phyloP scores from a whole-genome alignment of 139 green algal species.

The Volvox reticuliferus region DNA sequence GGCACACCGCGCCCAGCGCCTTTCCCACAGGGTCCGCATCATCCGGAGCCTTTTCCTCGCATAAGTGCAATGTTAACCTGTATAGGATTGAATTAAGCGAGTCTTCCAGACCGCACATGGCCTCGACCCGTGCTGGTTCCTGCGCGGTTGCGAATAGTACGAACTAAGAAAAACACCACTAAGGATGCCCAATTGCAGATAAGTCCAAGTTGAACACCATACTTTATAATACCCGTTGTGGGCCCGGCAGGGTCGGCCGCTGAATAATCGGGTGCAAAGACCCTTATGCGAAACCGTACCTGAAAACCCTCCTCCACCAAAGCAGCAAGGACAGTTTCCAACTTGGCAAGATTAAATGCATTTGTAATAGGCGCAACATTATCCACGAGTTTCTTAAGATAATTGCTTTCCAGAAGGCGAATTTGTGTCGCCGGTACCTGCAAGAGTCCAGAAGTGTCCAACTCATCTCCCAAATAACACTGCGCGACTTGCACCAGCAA shows the following conservation, averaged over 20 bases:
- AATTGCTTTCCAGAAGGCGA: not conserved
- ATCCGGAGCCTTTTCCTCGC: not conserved
- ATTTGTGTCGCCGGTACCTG: not conserved
- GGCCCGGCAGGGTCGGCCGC: not conserved
- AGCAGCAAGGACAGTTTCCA: not conserved
- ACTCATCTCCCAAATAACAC: not conserved
- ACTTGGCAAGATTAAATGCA: not conserved
- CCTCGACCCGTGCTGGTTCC: not conserved
- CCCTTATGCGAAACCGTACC: not conserved
- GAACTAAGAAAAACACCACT: too few species aligned
- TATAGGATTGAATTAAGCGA: not conserved
- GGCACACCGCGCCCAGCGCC: constrained; percentile 24
- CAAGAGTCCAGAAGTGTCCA: not conserved
- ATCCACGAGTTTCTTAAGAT: not conserved
- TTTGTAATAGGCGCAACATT: not conserved
- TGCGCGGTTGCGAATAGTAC: not conserved
- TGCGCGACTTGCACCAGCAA: not conserved
- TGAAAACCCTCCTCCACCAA: constrained; percentile 23
- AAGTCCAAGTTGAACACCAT: not conserved
- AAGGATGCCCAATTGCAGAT: too few species aligned
- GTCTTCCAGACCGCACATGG: constrained; percentile 8
- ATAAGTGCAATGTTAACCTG: not conserved
- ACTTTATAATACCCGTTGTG: not conserved
- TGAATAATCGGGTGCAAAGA: not conserved
- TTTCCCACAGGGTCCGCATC: not conserved